These are phyloP conservation scores for Apostasia ramifera DNA, from an alignment of 106 monocot species.

Conservation along the genomic window DNA sequence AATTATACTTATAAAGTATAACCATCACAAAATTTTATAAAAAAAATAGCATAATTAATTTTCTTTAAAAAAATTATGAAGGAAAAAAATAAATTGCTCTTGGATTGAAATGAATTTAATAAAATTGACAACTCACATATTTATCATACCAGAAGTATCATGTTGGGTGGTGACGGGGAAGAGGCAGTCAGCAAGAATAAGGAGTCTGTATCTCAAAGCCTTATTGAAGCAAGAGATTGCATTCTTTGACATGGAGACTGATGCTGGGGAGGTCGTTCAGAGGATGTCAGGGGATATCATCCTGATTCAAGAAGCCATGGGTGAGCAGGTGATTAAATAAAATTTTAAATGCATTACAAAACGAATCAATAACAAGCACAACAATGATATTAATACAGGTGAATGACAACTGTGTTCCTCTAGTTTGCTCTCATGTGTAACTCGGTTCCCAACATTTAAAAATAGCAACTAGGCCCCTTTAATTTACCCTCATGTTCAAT, in stretches of 20 bases:
- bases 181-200: conserved; percentile 14
- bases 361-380: too few relatives aligned
- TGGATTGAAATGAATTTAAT: background rate
- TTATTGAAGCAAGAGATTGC: conserved; percentile 16
- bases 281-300: conserved; percentile 2
- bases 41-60: too few relatives aligned
- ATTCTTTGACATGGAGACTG: conserved; percentile 12
- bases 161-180: conserved; percentile 18
- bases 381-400: too few relatives aligned
- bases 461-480: too few relatives aligned
- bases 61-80: background rate
- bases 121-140: too few relatives aligned
- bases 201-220: conserved; percentile 12
- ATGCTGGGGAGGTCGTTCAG: background rate
- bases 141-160: conserved; percentile 8
- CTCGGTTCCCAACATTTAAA: too few relatives aligned
- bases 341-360: too few relatives aligned
- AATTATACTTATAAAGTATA: too few relatives aligned
- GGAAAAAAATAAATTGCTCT: background rate
- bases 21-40: too few relatives aligned
- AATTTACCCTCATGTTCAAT: too few relatives aligned
- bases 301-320: conserved; percentile 9
- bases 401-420: too few relatives aligned
- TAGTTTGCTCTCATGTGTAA: too few relatives aligned
- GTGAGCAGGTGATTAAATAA: background rate